These are phyloP conservation scores for Cystobasidium tubakii DNA, from an alignment of 768 basidiomycete species.

Conservation along the genomic window DNA sequence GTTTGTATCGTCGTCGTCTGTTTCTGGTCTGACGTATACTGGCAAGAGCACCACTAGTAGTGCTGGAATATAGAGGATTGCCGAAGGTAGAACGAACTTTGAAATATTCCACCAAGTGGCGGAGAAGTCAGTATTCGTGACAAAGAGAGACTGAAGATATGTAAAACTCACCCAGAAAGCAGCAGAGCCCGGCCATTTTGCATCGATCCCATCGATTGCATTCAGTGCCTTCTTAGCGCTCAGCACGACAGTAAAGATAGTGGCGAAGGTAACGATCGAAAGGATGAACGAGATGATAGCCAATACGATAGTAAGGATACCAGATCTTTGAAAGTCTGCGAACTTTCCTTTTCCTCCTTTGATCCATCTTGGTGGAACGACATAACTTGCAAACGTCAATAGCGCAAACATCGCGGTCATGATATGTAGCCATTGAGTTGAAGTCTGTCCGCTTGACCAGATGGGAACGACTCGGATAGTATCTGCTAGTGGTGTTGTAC, in stretches of 20 bases:
- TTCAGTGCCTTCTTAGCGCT: neutral
- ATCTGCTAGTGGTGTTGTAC: conserved; percentile 7
- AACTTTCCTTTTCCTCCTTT: conserved; percentile 4
- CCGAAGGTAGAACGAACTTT: conserved; percentile 32
- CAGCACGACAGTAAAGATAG: neutral
- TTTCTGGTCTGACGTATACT: conserved; percentile 15
- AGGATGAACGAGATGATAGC: conserved; percentile 9
- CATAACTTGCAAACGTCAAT: neutral
- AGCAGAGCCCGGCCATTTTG: conserved; percentile 8
- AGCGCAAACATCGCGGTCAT: conserved; percentile 11
- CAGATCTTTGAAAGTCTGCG: conserved; percentile 18
- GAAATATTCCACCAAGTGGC: neutral
- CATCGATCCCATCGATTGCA: conserved; percentile 8
- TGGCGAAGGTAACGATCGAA: neutral
- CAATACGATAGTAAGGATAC: conserved; percentile 17
- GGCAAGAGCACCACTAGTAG: conserved; percentile 19
- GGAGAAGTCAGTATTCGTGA: neutral
- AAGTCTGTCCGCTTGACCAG: neutral
- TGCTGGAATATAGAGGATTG: conserved; percentile 32
- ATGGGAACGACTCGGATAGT: neutral
- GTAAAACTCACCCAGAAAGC: conserved; percentile 17
- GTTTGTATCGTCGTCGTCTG: neutral
- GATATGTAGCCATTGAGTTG: conserved; percentile 1
- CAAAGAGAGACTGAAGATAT: neutral
- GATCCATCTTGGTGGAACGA: conserved; percentile 13